phyloP scores from a whole-genome alignment of 345 rosid species.

The Excoecaria agallocha region DNA sequence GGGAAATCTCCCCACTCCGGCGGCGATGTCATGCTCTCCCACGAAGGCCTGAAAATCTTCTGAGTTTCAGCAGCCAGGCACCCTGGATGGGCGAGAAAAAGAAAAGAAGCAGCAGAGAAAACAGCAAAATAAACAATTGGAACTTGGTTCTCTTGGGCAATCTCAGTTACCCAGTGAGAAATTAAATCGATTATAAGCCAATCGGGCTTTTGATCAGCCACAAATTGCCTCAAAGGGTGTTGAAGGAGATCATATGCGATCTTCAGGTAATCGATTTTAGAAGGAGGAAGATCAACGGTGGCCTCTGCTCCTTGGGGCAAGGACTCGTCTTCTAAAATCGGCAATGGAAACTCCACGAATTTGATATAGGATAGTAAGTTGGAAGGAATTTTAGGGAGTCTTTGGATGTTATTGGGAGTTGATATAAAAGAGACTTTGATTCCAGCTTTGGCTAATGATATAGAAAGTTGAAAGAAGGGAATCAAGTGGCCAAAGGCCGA shows the following conservation, averaged over 20 bases:
- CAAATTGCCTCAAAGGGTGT: slow-evolving; percentile 22
- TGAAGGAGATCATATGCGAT: slow-evolving; percentile 32
- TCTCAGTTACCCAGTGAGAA: slow-evolving; percentile 22
- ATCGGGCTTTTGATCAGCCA: slow-evolving; percentile 15
- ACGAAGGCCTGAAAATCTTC: neutral
- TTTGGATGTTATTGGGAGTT: slow-evolving; percentile 22
- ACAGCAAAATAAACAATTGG: slow-evolving; percentile 20
- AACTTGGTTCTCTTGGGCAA: slow-evolving; percentile 21
- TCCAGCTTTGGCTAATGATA: slow-evolving; percentile 23
- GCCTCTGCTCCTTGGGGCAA: slow-evolving; percentile 33
- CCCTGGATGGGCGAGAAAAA: slow-evolving; percentile 9
- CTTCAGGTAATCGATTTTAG: slow-evolving; percentile 22
- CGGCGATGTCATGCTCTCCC: slow-evolving; percentile 13
- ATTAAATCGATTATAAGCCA: slow-evolving; percentile 29
- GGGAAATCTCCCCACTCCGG: slow-evolving; percentile 31
- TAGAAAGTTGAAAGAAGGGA: slow-evolving; percentile 27
- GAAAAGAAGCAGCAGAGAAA: neutral
- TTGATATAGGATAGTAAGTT: neutral
- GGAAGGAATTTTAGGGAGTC: slow-evolving; percentile 30
- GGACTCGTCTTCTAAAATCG: neutral
- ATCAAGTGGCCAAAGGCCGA: slow-evolving; percentile 27
- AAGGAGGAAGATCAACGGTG: slow-evolving; percentile 32
- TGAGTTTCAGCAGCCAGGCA: slow-evolving; percentile 2
- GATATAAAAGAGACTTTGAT: slow-evolving; percentile 20
- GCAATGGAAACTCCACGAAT: slow-evolving; percentile 22